Conservation (phyloP, 371 early-diverging fungal species). For the Apophysomyces ossiformis region DNA sequence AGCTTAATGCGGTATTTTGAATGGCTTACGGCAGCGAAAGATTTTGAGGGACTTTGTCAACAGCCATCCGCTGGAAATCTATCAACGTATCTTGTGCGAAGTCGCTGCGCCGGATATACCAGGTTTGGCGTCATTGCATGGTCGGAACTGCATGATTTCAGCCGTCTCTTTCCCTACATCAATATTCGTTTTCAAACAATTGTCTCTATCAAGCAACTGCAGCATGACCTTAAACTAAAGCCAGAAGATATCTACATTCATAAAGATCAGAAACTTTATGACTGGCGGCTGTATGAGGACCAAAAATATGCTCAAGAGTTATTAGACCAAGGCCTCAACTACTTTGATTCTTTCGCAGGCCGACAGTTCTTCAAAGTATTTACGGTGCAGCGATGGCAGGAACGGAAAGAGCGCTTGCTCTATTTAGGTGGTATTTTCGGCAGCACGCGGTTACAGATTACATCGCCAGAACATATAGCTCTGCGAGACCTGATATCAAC, state of each 20-base stretch:
- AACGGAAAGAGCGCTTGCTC: slow-evolving; percentile 32
- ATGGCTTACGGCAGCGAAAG: slow-evolving; percentile 39
- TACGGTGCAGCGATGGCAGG: slow-evolving; percentile 27
- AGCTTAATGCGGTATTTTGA: slow-evolving; percentile 25
- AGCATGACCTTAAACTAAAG: slow-evolving; percentile 25
- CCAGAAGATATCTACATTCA: slow-evolving; percentile 36
- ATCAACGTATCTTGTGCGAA: slow-evolving; percentile 23
- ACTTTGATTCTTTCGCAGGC: slow-evolving; percentile 43
- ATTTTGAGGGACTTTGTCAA: slow-evolving; percentile 31
- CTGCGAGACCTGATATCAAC: slow-evolving; percentile 29
- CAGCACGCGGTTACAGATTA: slow-evolving; percentile 35
- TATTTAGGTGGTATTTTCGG: slow-evolving; percentile 50
- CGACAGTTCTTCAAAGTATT: slow-evolving; percentile 36
- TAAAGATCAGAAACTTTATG: slow-evolving; percentile 45
- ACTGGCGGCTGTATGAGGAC: slow-evolving; percentile 52
- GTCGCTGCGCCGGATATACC: slow-evolving; percentile 35
- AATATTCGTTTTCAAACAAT: slow-evolving; percentile 26
- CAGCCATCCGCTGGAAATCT: slow-evolving; percentile 24
- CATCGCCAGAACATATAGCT: slow-evolving; percentile 23
- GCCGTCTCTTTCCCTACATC: slow-evolving; percentile 18
- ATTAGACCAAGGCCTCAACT: slow-evolving; percentile 26
- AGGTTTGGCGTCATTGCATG: slow-evolving; percentile 40
- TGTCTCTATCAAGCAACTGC: slow-evolving; percentile 27
- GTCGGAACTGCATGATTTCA: slow-evolving; percentile 39
- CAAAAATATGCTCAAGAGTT: slow-evolving; percentile 19